phyloP scores from a whole-genome alignment of 352 stramenopile species.

The Globisporangium paroecandrum region DNA sequence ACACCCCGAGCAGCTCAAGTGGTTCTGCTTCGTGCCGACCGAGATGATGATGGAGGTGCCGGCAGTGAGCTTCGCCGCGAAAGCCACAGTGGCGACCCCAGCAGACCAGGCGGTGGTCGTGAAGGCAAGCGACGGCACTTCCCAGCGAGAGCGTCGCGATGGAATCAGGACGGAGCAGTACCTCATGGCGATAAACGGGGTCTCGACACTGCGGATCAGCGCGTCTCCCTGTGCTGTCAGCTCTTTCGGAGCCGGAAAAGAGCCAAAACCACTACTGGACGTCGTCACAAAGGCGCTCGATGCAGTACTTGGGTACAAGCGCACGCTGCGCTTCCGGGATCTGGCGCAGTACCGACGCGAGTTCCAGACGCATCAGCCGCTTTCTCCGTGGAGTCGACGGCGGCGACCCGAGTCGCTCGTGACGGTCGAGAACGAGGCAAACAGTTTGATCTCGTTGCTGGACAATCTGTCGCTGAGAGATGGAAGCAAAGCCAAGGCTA shows the following conservation, averaged over 20 bases:
- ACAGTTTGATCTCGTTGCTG: not conserved
- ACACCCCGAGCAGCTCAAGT: slow-evolving; percentile 22
- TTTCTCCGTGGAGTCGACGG: slow-evolving; percentile 35
- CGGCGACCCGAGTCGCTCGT: not conserved
- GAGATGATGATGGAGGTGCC: slow-evolving; percentile 45
- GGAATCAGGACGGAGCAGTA: slow-evolving; percentile 30
- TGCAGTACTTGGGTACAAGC: slow-evolving; percentile 1
- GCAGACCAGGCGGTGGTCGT: not conserved
- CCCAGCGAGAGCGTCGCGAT: slow-evolving; percentile 19
- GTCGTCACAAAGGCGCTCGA: slow-evolving; percentile 23
- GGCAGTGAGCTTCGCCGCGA: slow-evolving; percentile 28
- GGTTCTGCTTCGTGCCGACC: slow-evolving; percentile 26
- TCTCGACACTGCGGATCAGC: slow-evolving; percentile 32
- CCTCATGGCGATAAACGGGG: slow-evolving; percentile 38
- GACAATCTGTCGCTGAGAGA: not conserved
- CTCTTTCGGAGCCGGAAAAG: not conserved
- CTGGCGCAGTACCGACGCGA: slow-evolving; percentile 32
- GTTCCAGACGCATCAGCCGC: slow-evolving; percentile 23
- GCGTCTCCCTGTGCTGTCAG: not conserved
- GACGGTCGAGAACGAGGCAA: not conserved
- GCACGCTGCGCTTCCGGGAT: slow-evolving; percentile 31
- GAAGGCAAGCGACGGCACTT: not conserved
- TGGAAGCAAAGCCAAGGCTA: not conserved
- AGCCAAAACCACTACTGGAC: slow-evolving; percentile 8
- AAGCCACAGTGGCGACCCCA: not conserved